phyloP scores from a whole-genome alignment of 169 alveolate genomes.

The Plasmodium gaboni region DNA sequence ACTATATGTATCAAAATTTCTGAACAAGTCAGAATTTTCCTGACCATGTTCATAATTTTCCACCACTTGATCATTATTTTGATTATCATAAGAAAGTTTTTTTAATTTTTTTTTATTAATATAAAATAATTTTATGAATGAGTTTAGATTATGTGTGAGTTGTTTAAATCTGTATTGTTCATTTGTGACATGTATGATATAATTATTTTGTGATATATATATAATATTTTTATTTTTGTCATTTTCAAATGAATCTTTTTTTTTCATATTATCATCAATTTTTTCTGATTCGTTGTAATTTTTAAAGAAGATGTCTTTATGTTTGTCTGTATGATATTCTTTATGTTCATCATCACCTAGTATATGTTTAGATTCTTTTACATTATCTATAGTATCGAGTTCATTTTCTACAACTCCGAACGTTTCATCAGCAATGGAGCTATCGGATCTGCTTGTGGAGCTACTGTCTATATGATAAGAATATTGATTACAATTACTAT shows the following conservation, averaged over 20 bases:
- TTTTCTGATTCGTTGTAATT: no score
- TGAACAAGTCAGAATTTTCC: neutral
- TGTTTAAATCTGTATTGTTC: neutral
- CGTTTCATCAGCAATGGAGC: neutral
- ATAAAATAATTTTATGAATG: slow-evolving; percentile 18
- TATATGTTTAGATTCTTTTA: neutral
- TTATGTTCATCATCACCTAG: neutral
- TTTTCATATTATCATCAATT: no score
- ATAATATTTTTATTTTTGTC: no score
- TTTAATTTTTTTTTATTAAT: slow-evolving; percentile 16
- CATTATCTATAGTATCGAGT: neutral
- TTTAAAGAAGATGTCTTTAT: no score
- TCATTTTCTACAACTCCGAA: no score
- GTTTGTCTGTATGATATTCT: neutral
- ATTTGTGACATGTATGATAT: neutral
- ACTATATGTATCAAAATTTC: neutral
- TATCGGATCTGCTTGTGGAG: neutral
- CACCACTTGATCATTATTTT: neutral
- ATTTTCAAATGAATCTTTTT: no score
- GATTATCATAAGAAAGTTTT: neutral
- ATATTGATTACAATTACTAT: neutral
- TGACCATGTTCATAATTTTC: neutral
- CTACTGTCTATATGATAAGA: neutral
- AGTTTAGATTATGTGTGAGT: neutral
- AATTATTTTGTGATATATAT: no score